Conservation (phyloP, 2,329 filamentous ascomycete species). For the Hirsutella thompsonii region DNA sequence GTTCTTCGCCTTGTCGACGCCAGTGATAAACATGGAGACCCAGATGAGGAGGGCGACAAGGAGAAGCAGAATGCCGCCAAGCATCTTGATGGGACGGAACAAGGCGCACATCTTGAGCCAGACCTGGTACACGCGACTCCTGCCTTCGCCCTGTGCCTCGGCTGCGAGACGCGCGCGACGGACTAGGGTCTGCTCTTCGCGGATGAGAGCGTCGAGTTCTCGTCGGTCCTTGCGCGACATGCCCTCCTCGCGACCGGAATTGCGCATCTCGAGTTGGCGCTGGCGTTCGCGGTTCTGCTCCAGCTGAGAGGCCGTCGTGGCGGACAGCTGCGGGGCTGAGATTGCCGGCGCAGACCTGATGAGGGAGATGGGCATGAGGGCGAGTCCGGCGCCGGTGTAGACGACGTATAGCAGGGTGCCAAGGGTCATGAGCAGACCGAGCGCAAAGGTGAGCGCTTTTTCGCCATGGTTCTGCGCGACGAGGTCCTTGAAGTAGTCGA, state of each 20-base stretch:
- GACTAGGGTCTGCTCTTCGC: slow-evolving; percentile 85
- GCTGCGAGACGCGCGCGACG: slow-evolving; percentile 78
- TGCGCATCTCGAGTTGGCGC: slow-evolving; percentile 78
- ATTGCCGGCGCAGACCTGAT: slow-evolving; percentile 86
- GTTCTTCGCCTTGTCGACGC: slow-evolving; percentile 92
- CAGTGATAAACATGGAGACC: slow-evolving; percentile 88
- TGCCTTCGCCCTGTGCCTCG: slow-evolving; percentile 68
- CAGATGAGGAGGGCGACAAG: slow-evolving; percentile 65
- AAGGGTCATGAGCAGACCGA: slow-evolving; percentile 78
- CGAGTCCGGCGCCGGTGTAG: slow-evolving; percentile 82
- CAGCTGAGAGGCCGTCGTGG: slow-evolving; percentile 66
- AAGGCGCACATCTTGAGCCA: slow-evolving; percentile 76
- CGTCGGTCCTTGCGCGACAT: slow-evolving; percentile 77
- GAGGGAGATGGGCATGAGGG: slow-evolving; percentile 75
- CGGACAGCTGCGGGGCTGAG: slow-evolving; percentile 66
- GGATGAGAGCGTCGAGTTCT: slow-evolving; percentile 73
- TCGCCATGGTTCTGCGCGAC: slow-evolving; percentile 74
- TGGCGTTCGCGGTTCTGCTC: slow-evolving; percentile 85
- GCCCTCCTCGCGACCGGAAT: slow-evolving; percentile 58
- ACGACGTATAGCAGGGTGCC: slow-evolving; percentile 77
- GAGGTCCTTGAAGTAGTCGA: slow-evolving; percentile 85
- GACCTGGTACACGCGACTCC: slow-evolving; percentile 54
- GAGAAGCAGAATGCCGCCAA: slow-evolving; percentile 71
- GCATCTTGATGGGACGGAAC: slow-evolving; percentile 76
- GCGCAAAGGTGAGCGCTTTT: slow-evolving; percentile 77